A percentile compares a stretch with the other conserved stretches of the same genome.
Conservation (phyloP, 2,329 filamentous ascomycete genomes). For the Metarhizium robertsii region DNA sequence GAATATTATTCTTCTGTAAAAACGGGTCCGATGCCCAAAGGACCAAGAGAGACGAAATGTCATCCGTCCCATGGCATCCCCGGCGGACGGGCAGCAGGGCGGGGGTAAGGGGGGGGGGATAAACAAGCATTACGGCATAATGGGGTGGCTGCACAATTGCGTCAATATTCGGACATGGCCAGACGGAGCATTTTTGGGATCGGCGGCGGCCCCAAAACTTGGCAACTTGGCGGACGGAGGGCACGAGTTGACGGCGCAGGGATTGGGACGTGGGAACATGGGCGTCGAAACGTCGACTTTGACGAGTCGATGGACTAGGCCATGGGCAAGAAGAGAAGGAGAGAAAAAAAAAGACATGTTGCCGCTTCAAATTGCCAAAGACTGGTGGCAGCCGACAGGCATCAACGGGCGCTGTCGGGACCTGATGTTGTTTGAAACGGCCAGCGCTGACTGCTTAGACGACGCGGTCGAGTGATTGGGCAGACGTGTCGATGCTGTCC, state of each 20-base stretch:
- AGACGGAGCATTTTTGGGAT: conserved; percentile 4
- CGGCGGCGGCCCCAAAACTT: not conserved
- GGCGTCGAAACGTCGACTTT: too few species aligned
- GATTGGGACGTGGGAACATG: too few species aligned
- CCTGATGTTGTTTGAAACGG: not conserved
- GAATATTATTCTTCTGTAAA: too few species aligned
- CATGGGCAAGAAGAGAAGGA: too few species aligned
- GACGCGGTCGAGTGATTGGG: conserved; percentile 7
- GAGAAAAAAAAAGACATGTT: too few species aligned
- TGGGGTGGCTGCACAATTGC: conserved; percentile 18
- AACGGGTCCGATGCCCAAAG: too few species aligned
- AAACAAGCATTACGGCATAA: conserved; percentile 3
- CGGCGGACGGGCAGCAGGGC: not conserved
- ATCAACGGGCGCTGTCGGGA: not conserved
- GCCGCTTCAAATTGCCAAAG: too few species aligned
- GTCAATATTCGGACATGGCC: conserved; percentile 13
- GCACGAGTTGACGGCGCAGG: too few species aligned
- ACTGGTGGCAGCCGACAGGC: not conserved
- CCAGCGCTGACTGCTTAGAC: not conserved
- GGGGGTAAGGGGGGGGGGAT: too few species aligned
- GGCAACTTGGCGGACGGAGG: not conserved
- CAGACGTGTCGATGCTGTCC: not conserved
- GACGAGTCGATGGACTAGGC: too few species aligned
- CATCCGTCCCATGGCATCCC: too few species aligned
- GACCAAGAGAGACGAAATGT: too few species aligned